Conservation (phyloP, 2,329 filamentous ascomycete species). For the Neoarthrinium moseri region DNA sequence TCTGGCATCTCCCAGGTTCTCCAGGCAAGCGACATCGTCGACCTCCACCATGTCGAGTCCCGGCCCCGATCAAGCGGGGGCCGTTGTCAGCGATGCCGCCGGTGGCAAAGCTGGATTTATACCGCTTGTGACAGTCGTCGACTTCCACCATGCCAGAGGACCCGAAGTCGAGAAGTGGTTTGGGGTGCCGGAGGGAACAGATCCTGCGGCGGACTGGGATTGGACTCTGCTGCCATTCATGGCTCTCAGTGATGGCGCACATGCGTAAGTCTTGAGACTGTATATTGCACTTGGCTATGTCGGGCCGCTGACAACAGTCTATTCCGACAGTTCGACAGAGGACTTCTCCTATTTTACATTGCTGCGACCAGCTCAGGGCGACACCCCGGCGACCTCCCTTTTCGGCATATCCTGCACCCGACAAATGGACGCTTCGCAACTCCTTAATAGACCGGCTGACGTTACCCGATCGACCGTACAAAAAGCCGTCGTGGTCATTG, state of each 20-base stretch:
- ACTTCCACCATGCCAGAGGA: constrained; percentile 82
- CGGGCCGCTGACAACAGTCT: too few species aligned
- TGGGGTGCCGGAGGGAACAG: constrained; percentile 68
- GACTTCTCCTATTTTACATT: constrained; percentile 99
- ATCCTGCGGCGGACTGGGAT: constrained; percentile 81
- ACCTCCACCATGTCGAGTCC: constrained; percentile 7
- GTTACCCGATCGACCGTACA: constrained; percentile 98
- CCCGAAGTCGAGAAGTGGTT: constrained; percentile 95
- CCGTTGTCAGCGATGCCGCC: background rate
- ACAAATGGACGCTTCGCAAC: constrained; percentile 77
- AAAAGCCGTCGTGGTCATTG: constrained; percentile 95
- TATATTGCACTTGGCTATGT: too few species aligned
- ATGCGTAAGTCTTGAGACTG: constrained; percentile 78
- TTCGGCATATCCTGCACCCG: constrained; percentile 96
- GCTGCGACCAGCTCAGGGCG: constrained; percentile 57
- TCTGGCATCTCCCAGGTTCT: background rate
- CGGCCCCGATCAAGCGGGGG: background rate
- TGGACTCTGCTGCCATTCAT: constrained; percentile 95
- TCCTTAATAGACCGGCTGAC: constrained; percentile 78
- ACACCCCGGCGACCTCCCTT: constrained; percentile 69
- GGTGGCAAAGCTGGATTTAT: constrained; percentile 43
- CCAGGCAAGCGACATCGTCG: background rate
- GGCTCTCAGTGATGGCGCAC: constrained; percentile 92
- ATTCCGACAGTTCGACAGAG: constrained; percentile 67
- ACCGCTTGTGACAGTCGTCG: constrained; percentile 76